phyloP scores from a whole-genome alignment of 164 flowering plant species.

The Tetrastigma voinierianum region DNA sequence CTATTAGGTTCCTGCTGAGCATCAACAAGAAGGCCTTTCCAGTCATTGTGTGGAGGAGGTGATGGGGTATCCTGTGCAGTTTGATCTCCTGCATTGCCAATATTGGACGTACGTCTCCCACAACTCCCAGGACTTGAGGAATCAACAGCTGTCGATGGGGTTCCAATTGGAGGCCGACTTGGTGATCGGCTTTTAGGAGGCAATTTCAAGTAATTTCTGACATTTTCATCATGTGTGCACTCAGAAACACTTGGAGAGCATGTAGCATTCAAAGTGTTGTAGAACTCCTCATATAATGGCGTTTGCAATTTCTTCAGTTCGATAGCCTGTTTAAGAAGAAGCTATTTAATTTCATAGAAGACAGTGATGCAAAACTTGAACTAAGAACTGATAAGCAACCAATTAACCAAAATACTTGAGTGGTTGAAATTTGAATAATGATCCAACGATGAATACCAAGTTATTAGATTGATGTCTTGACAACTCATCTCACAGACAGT shows the following conservation, averaged over 20 bases:
- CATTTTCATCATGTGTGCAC: conserved; percentile 22
- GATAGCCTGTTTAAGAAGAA: conserved; percentile 29
- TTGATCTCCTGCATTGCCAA: conserved; percentile 23
- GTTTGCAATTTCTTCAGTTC: conserved; percentile 54
- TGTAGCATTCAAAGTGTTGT: conserved; percentile 37
- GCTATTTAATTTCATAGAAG: not conserved
- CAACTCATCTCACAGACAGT: no score
- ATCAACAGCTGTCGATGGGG: conserved; percentile 25
- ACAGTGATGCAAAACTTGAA: not conserved
- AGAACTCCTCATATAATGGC: conserved; percentile 55
- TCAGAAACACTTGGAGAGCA: conserved; percentile 27
- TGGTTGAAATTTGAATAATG: no score
- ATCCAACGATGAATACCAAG: no score
- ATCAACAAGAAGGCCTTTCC: conserved; percentile 22
- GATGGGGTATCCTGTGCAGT: conserved; percentile 24
- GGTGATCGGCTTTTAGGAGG: conserved; percentile 55
- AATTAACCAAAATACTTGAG: no score
- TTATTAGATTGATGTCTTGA: no score
- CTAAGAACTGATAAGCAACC: no score
- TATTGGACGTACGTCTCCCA: conserved; percentile 22
- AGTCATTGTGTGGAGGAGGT: conserved; percentile 28
- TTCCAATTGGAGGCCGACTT: conserved; percentile 23
- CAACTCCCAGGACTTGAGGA: conserved; percentile 36
- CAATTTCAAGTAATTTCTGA: conserved; percentile 34
- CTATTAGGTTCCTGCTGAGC: conserved; percentile 30